Conservation (phyloP, 2,329 filamentous ascomycete genomes). For the Xylariales sp. region DNA sequence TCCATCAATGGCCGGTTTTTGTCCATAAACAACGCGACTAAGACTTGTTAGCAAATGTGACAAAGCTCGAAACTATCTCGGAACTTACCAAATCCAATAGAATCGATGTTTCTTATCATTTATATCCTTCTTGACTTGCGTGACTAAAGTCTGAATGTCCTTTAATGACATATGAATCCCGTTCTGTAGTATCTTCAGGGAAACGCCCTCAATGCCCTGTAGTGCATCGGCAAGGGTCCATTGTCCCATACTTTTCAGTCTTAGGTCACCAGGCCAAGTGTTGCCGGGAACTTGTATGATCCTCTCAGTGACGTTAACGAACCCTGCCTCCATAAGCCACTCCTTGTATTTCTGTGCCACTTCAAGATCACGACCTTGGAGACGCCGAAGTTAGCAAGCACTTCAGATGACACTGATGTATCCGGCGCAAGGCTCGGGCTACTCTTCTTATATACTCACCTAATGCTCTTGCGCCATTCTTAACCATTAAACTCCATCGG, state of each 20-base stretch:
- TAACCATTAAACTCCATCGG: background rate
- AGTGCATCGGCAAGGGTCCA: background rate
- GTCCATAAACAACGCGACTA: constrained; percentile 2
- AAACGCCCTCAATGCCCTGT: background rate
- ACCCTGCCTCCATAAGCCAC: background rate
- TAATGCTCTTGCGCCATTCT: background rate
- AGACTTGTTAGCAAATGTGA: background rate
- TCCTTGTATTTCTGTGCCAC: background rate
- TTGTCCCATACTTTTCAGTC: background rate
- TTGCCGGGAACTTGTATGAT: background rate
- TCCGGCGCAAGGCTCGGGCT: too few species aligned
- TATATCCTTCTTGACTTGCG: background rate
- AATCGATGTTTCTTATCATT: background rate
- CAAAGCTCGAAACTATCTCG: background rate
- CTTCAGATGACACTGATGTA: too few species aligned
- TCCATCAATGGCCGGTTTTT: too few species aligned
- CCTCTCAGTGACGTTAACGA: background rate
- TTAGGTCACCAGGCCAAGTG: background rate
- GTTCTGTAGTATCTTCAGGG: background rate
- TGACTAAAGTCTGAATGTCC: background rate
- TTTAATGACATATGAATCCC: background rate
- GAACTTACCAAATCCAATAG: constrained; percentile 1
- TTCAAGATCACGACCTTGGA: constrained; percentile 2
- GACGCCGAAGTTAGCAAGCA: too few species aligned
- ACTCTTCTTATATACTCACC: too few species aligned